Conservation (phyloP, 2,329 filamentous ascomycete genomes). For the Catunica adiposa region DNA sequence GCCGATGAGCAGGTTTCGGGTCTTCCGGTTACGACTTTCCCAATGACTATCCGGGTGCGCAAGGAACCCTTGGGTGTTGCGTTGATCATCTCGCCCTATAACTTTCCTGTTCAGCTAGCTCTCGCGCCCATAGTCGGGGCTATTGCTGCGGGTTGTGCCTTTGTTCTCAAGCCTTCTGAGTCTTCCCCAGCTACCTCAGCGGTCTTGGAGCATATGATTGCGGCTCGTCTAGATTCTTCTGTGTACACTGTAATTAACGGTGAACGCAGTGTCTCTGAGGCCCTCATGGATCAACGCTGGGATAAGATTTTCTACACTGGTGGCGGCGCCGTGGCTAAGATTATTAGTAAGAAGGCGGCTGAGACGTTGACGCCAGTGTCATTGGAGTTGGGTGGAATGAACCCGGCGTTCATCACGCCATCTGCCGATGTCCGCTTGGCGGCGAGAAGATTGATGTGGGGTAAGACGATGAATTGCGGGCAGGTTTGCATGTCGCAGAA, state of each 20-base stretch:
- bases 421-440: conserved; percentile 65
- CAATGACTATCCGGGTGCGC: conserved; percentile 58
- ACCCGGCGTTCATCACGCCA: conserved; percentile 82
- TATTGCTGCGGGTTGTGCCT: conserved; percentile 82
- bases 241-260: conserved; percentile 71
- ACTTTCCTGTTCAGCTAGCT: conserved; percentile 75
- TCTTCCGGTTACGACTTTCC: conserved; percentile 30
- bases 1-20: conserved; percentile 63
- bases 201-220: conserved; percentile 63
- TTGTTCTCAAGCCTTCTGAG: conserved; percentile 82
- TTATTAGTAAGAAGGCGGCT: conserved; percentile 80
- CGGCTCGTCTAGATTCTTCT: conserved; percentile 57
- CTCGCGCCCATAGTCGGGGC: conserved; percentile 70
- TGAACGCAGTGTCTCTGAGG: conserved; percentile 60
- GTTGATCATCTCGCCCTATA: conserved; percentile 82
- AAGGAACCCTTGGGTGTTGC: conserved; percentile 78
- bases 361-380: conserved; percentile 73
- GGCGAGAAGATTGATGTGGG: conserved; percentile 73
- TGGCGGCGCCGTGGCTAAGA: conserved; percentile 58
- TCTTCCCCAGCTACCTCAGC: conserved; percentile 58
- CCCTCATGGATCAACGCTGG: conserved; percentile 75
- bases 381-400: conserved; percentile 79
- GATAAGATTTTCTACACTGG: conserved; percentile 98
- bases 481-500: conserved; percentile 91
- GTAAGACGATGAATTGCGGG: conserved; percentile 70